Base-by-base conservation (phyloP, 345 rosid genomes). In the Ceriops zippeliana region DNA sequence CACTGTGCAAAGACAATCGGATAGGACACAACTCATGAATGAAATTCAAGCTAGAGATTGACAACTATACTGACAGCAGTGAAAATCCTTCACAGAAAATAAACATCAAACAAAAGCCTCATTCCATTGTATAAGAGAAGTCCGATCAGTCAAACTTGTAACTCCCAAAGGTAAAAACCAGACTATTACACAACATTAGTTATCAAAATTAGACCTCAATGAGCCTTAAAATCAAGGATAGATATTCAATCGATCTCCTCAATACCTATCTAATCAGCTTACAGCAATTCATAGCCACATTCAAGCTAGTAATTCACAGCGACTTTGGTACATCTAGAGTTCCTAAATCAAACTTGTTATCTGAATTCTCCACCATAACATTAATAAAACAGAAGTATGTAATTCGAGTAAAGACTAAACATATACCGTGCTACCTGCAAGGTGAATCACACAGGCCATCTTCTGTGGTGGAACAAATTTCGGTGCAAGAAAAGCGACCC, bases 401-500 rank as follows among this genome's bases (percentile, higher is more conserved):
- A 68, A 64, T 53, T 32, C 27, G 61, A 49, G n/a, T 27, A 46
- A 49, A 47, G 26, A 34, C 7, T 2, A 73, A 37, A 53, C 28
- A 71, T 65, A 57, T 2, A 62, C 57, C 28, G 60, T 26, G 32
- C 61, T 91, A 90, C 99, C 99, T 72, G 98, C 99, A 77, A 95
- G 99, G 78, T 95, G 99, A 86, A 95, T 89, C 26, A 95, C 99
- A 75, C 99, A 95, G 2, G 98, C 93, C 96, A 87, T 85, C 74
- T 80, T 95, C 65, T 88, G 93, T 0, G 98, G 92, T 5, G 89
- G 85, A 61, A 90, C 86, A 24, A 30, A 72, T 66, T 90, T 95
- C 0, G 96, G 99, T 13, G 83, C 76, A 38, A 95, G 96, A 83
- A 91, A 95, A 69, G 96, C 89, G 65, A 95, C 98, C 72, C 98